These are phyloP conservation scores for Neonectria sp. DNA, from an alignment of 2,329 filamentous ascomycete species.

Conservation along the genomic window DNA sequence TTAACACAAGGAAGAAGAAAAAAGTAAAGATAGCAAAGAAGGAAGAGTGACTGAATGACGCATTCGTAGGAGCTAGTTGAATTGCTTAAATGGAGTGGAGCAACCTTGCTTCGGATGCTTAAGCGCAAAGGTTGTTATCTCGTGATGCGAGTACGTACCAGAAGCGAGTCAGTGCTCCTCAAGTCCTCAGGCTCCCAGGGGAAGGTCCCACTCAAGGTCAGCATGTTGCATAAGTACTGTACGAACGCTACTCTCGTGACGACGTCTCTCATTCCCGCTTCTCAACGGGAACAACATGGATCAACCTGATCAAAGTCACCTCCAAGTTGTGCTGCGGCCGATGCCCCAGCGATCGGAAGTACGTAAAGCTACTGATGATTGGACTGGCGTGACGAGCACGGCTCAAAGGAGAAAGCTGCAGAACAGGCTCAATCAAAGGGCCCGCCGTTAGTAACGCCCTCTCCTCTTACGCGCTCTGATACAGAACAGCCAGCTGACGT, in stretches of 20 bases:
- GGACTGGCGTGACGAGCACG: conserved; percentile 21
- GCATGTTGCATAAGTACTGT: conserved; percentile 1
- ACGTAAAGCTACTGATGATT: conserved; percentile 6
- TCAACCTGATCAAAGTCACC: background rate
- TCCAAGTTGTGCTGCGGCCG: background rate
- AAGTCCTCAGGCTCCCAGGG: background rate
- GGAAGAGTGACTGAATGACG: too few species aligned
- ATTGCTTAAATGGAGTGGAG: too few species aligned
- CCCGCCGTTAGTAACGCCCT: conserved; percentile 7
- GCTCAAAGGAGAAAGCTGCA: conserved; percentile 22
- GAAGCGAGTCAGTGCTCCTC: background rate
- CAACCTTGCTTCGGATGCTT: too few species aligned
- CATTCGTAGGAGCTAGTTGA: too few species aligned
- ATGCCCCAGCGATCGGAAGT: conserved; percentile 14
- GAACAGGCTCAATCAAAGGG: conserved; percentile 27
- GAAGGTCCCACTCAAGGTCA: background rate
- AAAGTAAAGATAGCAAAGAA: too few species aligned
- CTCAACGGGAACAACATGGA: background rate
- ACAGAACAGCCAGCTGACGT: background rate
- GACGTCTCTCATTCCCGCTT: background rate
- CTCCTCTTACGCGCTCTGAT: background rate
- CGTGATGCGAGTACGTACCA: too few species aligned
- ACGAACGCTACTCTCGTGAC: background rate
- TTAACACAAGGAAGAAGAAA: too few species aligned
- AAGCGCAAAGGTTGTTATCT: background rate